A percentile compares a stretch with the other conserved stretches of the same genome.
Conservation (phyloP, 139 green algal genomes). For the Limnomonas spitsbergensis region DNA sequence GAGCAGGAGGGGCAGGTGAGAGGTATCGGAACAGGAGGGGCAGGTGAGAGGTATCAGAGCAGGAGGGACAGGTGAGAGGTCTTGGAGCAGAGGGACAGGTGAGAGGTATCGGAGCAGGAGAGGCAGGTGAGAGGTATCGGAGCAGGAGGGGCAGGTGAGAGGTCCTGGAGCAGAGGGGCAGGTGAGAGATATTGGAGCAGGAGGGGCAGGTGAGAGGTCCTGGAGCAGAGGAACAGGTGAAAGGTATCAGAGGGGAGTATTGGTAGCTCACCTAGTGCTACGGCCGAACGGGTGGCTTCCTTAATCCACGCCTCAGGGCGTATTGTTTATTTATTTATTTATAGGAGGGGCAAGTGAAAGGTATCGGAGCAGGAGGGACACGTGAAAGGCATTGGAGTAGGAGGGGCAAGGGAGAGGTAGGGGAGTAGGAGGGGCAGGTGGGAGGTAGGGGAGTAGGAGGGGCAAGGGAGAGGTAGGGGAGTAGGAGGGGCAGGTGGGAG, state of each 20-base stretch:
- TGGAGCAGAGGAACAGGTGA: neutral
- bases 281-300: too few species aligned
- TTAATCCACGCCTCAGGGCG: too few species aligned
- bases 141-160: neutral
- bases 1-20: neutral
- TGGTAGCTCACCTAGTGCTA: too few species aligned
- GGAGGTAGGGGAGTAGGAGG: constrained; percentile 46
- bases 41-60: too few species aligned
- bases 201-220: neutral
- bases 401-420: constrained; percentile 32
- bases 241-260: neutral
- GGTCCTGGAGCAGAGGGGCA: too few species aligned
- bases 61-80: neutral
- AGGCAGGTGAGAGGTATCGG: neutral
- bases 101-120: neutral
- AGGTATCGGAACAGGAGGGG: neutral
- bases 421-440: constrained; percentile 52
- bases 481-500: constrained; percentile 47
- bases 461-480: constrained; percentile 25
- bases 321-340: too few species aligned
- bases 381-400: constrained; percentile 40
- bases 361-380: constrained; percentile 49
- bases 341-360: constrained; percentile 40
- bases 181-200: neutral
- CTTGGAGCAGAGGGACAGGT: neutral